A percentile compares a stretch with the other conserved stretches of the same genome.
Evolutionary conservation across 192 early-diverging fungal species (phyloP).

Genomic region (Coemansia sp.): DNA sequence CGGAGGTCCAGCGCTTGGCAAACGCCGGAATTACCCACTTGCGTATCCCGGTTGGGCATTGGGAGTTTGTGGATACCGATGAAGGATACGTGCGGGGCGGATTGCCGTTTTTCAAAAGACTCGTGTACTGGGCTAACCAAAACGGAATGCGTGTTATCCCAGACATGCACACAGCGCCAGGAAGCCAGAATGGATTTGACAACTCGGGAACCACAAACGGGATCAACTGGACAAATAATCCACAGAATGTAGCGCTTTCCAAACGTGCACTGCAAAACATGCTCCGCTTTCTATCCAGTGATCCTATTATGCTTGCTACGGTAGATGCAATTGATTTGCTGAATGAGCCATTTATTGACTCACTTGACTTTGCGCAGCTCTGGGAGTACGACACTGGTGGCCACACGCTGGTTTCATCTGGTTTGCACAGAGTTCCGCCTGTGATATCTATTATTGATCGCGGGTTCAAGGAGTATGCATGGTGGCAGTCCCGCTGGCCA

Average conservation of each 20-base stretch:
- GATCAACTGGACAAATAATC: conserved; percentile 55
- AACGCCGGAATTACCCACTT: conserved; percentile 56
- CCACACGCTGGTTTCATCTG: conserved; percentile 31
- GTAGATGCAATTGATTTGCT: conserved; percentile 48
- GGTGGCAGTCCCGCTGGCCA: conserved; percentile 54
- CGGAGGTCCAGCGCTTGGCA: conserved; percentile 55
- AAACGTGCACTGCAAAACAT: conserved; percentile 56
- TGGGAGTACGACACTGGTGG: conserved; percentile 55
- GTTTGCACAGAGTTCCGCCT: conserved; percentile 32
- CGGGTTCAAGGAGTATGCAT: conserved; percentile 51
- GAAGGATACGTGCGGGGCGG: conserved; percentile 56
- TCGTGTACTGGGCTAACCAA: conserved; percentile 58
- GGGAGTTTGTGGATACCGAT: conserved; percentile 60
- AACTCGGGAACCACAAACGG: conserved; percentile 54
- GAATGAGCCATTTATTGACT: conserved; percentile 50
- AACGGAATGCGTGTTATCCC: conserved; percentile 57
- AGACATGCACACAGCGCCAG: conserved; percentile 62
- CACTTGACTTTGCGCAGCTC: conserved; percentile 46
- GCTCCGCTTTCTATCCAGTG: conserved; percentile 58
- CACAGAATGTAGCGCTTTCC: conserved; percentile 55
- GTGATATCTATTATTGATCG: conserved; percentile 48
- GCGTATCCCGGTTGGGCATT: conserved; percentile 63
- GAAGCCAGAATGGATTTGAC: conserved; percentile 63
- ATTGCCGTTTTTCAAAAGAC: conserved; percentile 47
- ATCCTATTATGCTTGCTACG: conserved; percentile 38